These are phyloP conservation scores for Tagetes patula DNA, from an alignment of 129 eudicot genomes.

Conservation along the genomic window DNA sequence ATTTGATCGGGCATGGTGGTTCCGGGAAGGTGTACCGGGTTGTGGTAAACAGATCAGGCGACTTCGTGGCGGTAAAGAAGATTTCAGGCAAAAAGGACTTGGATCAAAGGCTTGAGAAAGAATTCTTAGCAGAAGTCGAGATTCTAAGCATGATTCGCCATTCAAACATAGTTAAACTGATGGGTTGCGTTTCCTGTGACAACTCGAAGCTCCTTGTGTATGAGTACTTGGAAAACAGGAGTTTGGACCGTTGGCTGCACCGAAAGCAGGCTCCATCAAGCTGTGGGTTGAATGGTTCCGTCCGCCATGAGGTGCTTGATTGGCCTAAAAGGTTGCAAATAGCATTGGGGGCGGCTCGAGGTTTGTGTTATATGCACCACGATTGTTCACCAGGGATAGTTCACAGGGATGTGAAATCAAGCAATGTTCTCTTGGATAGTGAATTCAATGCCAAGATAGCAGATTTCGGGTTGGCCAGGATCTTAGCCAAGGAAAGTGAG, in stretches of 20 bases:
- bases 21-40: conserved; percentile 76
- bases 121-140: conserved; percentile 67
- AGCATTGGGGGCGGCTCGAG: conserved; percentile 79
- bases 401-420: conserved; percentile 81
- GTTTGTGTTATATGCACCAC: conserved; percentile 82
- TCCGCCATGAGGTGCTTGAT: conserved; percentile 50
- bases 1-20: conserved; percentile 80
- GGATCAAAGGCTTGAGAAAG: conserved; percentile 52
- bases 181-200: conserved; percentile 68
- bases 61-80: conserved; percentile 68
- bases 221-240: conserved; percentile 65
- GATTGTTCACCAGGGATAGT: conserved; percentile 66
- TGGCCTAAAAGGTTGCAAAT: conserved; percentile 77
- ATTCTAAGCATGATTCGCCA: conserved; percentile 65
- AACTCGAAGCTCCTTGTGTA: conserved; percentile 70
- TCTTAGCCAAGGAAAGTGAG: conserved; percentile 49
- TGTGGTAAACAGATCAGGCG: conserved; percentile 48
- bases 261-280: conserved; percentile 29
- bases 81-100: conserved; percentile 48
- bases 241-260: conserved; percentile 79
- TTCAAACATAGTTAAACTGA: conserved; percentile 68
- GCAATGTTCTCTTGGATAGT: conserved; percentile 67
- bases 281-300: conserved; percentile 31
- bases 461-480: conserved; percentile 83
- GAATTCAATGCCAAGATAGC: conserved; percentile 88